These are phyloP conservation scores for Paecilomyces formosus DNA, from an alignment of 2,329 filamentous ascomycete genomes.

Conservation along the genomic window DNA sequence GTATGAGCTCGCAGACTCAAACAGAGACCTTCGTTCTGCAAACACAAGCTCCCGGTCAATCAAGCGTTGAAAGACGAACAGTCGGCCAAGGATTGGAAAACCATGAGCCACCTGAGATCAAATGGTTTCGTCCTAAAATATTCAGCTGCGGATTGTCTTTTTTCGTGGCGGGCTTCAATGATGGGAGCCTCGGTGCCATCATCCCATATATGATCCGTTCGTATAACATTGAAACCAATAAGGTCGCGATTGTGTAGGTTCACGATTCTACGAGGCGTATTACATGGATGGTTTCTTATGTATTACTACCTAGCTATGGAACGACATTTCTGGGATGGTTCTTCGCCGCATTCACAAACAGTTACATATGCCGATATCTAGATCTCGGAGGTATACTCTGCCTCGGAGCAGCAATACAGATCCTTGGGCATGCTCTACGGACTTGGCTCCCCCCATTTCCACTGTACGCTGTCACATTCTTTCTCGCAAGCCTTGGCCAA, in stretches of 20 bases:
- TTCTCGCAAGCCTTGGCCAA: constrained; percentile 51
- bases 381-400: constrained; percentile 51
- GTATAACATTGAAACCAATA: constrained; percentile 47
- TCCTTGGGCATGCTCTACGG: constrained; percentile 38
- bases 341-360: constrained; percentile 48
- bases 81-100: neutral
- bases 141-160: constrained; percentile 53
- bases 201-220: constrained; percentile 56
- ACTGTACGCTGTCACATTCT: constrained; percentile 52
- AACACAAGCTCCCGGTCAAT: neutral
- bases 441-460: constrained; percentile 52
- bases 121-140: constrained; percentile 37
- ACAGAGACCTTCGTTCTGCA: neutral
- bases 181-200: constrained; percentile 56
- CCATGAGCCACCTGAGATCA: neutral
- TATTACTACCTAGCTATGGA: constrained; percentile 3
- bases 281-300: constrained; percentile 6
- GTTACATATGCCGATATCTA: constrained; percentile 31
- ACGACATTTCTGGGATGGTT: constrained; percentile 51
- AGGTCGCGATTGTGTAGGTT: constrained; percentile 44
- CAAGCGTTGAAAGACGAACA: neutral
- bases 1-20: neutral
- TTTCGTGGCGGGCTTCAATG: constrained; percentile 59
- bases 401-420: constrained; percentile 50
- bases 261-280: neutral